phyloP scores from a whole-genome alignment of 176 grass and related monocot species.

The Guadua angustifolia region DNA sequence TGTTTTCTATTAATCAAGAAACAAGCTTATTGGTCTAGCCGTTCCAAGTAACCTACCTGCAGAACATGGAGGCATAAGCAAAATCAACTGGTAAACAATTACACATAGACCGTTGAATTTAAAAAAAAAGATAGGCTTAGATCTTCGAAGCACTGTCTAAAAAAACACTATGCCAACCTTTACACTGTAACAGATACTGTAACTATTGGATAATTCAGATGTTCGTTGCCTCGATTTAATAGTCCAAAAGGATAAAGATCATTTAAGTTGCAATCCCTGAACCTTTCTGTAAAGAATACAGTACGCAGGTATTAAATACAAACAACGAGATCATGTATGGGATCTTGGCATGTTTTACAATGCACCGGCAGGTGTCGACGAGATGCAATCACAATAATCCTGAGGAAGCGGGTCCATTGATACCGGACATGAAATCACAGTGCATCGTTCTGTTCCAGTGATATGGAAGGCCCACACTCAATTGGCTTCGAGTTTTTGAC shows the following conservation, averaged over 20 bases:
- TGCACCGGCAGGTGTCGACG: not conserved
- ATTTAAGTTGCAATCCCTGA: too few relatives aligned
- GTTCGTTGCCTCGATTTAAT: too few relatives aligned
- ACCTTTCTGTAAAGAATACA: not conserved
- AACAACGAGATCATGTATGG: not conserved
- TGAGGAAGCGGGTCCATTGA: not conserved
- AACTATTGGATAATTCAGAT: too few relatives aligned
- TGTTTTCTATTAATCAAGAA: not conserved
- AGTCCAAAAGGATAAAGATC: too few relatives aligned
- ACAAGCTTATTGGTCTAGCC: too few relatives aligned
- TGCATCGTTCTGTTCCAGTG: not conserved
- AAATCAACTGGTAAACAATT: not conserved
- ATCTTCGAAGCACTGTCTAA: too few relatives aligned
- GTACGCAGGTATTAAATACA: not conserved
- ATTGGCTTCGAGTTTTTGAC: not conserved
- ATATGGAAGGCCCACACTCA: not conserved
- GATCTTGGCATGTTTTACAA: not conserved
- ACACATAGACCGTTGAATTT: too few relatives aligned
- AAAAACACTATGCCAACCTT: too few relatives aligned
- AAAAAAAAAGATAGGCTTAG: too few relatives aligned
- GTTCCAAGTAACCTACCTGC: not conserved
- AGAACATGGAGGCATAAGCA: not conserved
- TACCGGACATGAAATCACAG: not conserved
- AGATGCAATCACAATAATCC: conserved; percentile 23
- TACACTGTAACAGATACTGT: too few relatives aligned